A percentile compares a stretch with the other conserved stretches of the same genome.
These are phyloP conservation scores for Candida albicans DNA, from an alignment of 1,139 yeast species.

Conservation along the genomic window DNA sequence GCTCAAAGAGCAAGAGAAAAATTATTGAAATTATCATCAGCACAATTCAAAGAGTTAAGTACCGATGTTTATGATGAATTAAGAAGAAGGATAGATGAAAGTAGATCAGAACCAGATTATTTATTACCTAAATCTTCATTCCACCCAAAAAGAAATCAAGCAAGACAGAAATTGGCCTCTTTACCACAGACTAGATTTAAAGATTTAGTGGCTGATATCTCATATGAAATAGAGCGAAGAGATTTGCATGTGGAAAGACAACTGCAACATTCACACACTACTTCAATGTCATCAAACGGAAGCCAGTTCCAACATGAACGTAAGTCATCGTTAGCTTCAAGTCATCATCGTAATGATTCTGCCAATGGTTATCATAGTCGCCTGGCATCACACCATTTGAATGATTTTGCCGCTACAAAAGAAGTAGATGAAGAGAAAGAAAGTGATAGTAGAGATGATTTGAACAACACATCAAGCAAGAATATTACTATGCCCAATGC, in stretches of 20 bases:
- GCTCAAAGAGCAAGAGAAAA: conserved; percentile 84
- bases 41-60: conserved; percentile 85
- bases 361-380: conserved; percentile 12
- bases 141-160: conserved; percentile 95
- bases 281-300: conserved; percentile 8
- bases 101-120: conserved; percentile 58
- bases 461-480: conserved; percentile 14
- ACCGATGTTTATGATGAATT: conserved; percentile 94
- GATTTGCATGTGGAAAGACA: conserved; percentile 39
- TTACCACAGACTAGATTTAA: conserved; percentile 80
- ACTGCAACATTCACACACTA: conserved; percentile 5
- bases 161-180: conserved; percentile 86
- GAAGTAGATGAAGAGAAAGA: conserved; percentile 5
- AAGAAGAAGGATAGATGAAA: conserved; percentile 64
- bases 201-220: conserved; percentile 87
- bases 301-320: conserved; percentile 8
- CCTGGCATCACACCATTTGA: conserved; percentile 10
- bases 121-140: conserved; percentile 69
- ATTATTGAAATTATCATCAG: conserved; percentile 71
- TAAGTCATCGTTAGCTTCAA: conserved; percentile 9
- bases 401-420: conserved; percentile 2
- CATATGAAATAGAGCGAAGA: conserved; percentile 83
- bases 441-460: conserved; percentile 11
- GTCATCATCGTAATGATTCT: conserved; percentile 4
- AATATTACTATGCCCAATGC: conserved; percentile 23